phyloP scores from a whole-genome alignment of 495 filamentous ascomycete genomes.

The Aspergillus kassunensis region DNA sequence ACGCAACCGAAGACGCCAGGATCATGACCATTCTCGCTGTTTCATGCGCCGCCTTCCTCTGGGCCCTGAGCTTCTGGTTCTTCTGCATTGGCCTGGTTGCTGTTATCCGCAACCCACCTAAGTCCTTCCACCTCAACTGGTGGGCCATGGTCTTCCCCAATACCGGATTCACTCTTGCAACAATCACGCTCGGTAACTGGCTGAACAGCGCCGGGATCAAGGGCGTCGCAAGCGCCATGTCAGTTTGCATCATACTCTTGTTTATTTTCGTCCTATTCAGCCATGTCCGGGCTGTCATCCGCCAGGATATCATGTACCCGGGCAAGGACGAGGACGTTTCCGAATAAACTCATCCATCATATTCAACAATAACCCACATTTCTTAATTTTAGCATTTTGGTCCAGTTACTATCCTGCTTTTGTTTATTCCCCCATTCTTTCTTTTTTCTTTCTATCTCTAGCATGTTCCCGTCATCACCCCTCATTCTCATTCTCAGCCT shows the following conservation, averaged over 20 bases:
- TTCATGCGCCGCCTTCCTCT: conserved; percentile 57
- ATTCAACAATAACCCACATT: neutral
- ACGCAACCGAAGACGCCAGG: conserved; percentile 28
- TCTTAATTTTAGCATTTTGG: neutral
- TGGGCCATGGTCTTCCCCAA: conserved; percentile 52
- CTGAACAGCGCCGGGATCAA: conserved; percentile 37
- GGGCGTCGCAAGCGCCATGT: conserved; percentile 40
- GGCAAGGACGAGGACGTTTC: conserved; percentile 60
- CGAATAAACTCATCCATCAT: conserved; percentile 19
- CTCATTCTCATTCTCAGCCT: neutral
- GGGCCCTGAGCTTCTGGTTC: conserved; percentile 70
- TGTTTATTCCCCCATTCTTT: neutral
- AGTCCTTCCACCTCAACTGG: conserved; percentile 44
- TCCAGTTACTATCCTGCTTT: neutral
- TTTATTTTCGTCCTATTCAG: conserved; percentile 55
- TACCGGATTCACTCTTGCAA: conserved; percentile 44
- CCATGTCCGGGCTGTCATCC: conserved; percentile 50
- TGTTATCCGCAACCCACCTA: conserved; percentile 50
- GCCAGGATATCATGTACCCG: conserved; percentile 55
- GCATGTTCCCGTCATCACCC: neutral
- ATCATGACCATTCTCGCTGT: conserved; percentile 49
- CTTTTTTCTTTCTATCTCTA: no score
- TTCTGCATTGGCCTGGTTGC: conserved; percentile 57
- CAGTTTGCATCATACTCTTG: conserved; percentile 49
- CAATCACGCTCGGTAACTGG: conserved; percentile 41